phyloP scores from a whole-genome alignment of 139 green algal genomes.

The Closterium sp. region DNA sequence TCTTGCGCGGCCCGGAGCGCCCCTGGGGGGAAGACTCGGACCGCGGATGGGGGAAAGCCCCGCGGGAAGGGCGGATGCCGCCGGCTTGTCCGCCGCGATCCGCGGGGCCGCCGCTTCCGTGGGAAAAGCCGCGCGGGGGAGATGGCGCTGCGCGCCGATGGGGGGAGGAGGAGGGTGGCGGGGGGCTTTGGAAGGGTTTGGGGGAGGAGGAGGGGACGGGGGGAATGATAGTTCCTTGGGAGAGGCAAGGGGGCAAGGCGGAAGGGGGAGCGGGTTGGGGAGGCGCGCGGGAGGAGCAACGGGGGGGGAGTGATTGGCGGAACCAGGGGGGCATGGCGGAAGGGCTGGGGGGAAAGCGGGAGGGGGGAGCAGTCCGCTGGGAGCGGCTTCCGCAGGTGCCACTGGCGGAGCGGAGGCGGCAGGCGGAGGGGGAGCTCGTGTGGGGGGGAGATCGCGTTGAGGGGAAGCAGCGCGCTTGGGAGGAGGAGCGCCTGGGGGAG shows the following conservation, averaged over 20 bases:
- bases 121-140: neutral
- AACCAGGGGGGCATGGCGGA: neutral
- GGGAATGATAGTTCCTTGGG: neutral
- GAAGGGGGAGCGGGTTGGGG: neutral
- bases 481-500: too few species aligned
- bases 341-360: neutral
- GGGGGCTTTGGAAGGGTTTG: neutral
- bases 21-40: conserved; percentile 13
- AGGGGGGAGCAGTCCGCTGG: neutral
- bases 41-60: neutral
- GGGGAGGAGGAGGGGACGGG: neutral
- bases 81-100: neutral
- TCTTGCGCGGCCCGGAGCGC: conserved; percentile 2
- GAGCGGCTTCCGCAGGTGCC: neutral
- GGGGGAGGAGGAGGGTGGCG: neutral
- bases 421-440: neutral
- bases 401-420: neutral
- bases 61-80: neutral
- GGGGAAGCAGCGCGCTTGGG: neutral
- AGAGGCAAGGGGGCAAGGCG: neutral
- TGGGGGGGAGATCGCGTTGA: neutral
- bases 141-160: neutral
- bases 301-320: neutral
- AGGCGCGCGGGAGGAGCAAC: neutral
- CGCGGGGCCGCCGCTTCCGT: neutral